Evolutionary conservation across 2,329 filamentous ascomycete species (phyloP).

Genomic region (Hypoxylon sp.): DNA sequence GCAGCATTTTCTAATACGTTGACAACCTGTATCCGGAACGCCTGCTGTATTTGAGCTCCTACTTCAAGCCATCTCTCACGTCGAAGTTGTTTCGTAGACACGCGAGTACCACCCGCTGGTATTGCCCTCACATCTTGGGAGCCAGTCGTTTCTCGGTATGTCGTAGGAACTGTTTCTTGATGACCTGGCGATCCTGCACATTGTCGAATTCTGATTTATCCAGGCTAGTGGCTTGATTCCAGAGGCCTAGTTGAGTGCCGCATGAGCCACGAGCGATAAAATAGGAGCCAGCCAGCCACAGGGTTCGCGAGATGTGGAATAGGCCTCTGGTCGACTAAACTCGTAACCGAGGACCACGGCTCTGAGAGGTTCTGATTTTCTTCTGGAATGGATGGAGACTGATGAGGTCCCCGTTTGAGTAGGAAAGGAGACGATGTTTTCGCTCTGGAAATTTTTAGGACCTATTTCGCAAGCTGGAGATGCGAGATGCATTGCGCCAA

Average conservation of each 20-base stretch:
- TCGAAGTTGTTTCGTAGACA: slow-evolving; percentile 25
- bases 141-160: slow-evolving; percentile 24
- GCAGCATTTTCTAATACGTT: slow-evolving; percentile 27
- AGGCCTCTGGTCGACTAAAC: slow-evolving; percentile 16
- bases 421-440: no score
- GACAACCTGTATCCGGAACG: slow-evolving; percentile 23
- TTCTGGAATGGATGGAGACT: neutral
- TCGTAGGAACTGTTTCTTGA: slow-evolving; percentile 29
- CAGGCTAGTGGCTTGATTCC: slow-evolving; percentile 27
- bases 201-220: slow-evolving; percentile 31
- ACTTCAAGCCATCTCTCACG: slow-evolving; percentile 21
- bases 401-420: no score
- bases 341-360: slow-evolving; percentile 28
- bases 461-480: no score
- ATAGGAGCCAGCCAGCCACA: no score
- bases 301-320: neutral
- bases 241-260: slow-evolving; percentile 17
- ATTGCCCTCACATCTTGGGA: slow-evolving; percentile 34
- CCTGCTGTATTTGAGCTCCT: slow-evolving; percentile 23
- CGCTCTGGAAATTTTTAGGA: no score
- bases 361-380: slow-evolving; percentile 21
- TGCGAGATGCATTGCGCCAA: neutral
- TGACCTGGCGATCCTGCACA: slow-evolving; percentile 26
- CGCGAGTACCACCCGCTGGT: slow-evolving; percentile 23
- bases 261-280: slow-evolving; percentile 3